Conservation (phyloP, 192 early-diverging fungal genomes). For the Linnemannia schmuckeri region DNA sequence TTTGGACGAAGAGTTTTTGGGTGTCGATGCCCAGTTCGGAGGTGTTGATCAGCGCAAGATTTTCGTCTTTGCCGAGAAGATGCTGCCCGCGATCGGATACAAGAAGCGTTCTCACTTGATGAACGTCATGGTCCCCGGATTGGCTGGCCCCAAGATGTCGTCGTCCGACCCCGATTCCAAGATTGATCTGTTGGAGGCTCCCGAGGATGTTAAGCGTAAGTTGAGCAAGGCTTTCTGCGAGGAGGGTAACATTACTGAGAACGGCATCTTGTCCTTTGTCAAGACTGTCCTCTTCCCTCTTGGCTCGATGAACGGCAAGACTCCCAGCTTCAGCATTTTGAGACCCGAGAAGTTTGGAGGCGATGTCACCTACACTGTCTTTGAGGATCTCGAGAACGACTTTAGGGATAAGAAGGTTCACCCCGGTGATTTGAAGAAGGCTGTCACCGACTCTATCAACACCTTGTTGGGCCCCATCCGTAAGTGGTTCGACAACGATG, state of each 20-base stretch:
- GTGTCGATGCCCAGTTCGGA: constrained; percentile 95
- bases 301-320: constrained; percentile 71
- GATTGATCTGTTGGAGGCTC: constrained; percentile 94
- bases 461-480: constrained; percentile 90
- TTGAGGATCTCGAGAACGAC: constrained; percentile 83
- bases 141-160: constrained; percentile 95
- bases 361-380: constrained; percentile 78
- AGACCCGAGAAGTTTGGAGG: constrained; percentile 96
- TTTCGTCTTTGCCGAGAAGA: constrained; percentile 97
- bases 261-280: constrained; percentile 93
- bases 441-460: constrained; percentile 87
- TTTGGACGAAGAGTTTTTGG: constrained; percentile 97
- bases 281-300: constrained; percentile 93
- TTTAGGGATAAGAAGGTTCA: constrained; percentile 91
- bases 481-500: constrained; percentile 74
- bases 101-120: constrained; percentile 97
- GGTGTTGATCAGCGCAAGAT: constrained; percentile 99
- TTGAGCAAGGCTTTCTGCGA: constrained; percentile 97
- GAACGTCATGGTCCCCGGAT: constrained; percentile 98
- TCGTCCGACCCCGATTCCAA: constrained; percentile 97
- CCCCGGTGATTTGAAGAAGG: constrained; percentile 95
- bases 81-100: constrained; percentile 93
- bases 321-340: constrained; percentile 72
- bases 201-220: constrained; percentile 85
- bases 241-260: constrained; percentile 91